Evolutionary conservation across 345 rosid species (phyloP).

Genomic region (Fremontodendron californicum): DNA sequence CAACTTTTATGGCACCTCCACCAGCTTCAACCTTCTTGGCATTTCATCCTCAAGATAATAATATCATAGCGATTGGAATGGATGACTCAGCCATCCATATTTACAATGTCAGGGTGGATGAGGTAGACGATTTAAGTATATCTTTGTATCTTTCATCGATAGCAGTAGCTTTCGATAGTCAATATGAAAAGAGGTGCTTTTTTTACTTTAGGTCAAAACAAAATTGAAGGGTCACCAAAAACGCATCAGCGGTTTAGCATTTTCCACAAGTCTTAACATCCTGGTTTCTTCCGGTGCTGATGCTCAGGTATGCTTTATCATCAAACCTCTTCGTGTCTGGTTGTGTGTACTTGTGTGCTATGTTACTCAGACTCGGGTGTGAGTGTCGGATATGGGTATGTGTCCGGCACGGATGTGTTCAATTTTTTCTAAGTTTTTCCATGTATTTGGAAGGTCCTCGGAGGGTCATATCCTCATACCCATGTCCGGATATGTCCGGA

Average conservation of each 20-base stretch:
- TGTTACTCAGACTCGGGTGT: no score
- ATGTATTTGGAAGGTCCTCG: no score
- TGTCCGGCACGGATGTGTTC: no score
- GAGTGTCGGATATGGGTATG: no score
- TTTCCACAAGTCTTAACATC: slow-evolving; percentile 50
- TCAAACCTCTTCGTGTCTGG: not conserved
- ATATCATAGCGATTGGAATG: slow-evolving; percentile 55
- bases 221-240: slow-evolving; percentile 76
- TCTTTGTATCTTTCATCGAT: not conserved
- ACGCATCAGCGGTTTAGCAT: slow-evolving; percentile 73
- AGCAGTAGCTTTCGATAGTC: not conserved
- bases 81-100: slow-evolving; percentile 53
- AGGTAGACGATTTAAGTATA: slow-evolving; percentile 30
- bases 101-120: slow-evolving; percentile 55
- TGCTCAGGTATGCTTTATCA: slow-evolving; percentile 56
- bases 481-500: no score
- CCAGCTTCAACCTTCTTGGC: slow-evolving; percentile 56
- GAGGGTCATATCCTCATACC: no score
- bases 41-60: slow-evolving; percentile 55
- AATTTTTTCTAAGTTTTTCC: no score
- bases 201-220: slow-evolving; percentile 51
- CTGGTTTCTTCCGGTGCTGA: slow-evolving; percentile 88
- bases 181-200: not conserved
- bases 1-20: slow-evolving; percentile 58
- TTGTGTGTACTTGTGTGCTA: not conserved